Base-by-base conservation (phyloP, 805 yeast genomes). In the Candida chilensis region DNA sequence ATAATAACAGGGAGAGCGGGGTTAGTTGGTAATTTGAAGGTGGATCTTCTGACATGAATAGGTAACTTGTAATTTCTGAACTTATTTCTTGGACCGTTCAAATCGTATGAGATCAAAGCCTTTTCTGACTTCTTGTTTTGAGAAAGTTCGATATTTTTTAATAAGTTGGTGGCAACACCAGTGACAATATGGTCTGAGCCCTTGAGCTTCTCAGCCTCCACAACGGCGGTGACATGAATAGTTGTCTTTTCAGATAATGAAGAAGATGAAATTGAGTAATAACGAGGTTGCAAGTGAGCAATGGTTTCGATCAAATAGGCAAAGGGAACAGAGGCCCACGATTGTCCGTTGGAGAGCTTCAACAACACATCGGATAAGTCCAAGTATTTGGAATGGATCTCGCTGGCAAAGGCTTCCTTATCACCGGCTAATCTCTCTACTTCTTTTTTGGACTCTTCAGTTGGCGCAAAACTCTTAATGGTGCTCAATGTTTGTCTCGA, bases 231-330 rank as follows among this genome's bases (percentile, higher is more conserved):
- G 36, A 88, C 67, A 42, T 85, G 86, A 35, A 88, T 69, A 13
- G 70, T 67, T 31, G 77, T 68, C 51, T 85, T 85, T 47, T 85
- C 92, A 33, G 76, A 67, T 31, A 74, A 54, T 1, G 94, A 78
- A 4, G 96, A 85, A 1, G 96, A 88, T 2, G 96, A 88, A 42
- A 90, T 90, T 15, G 97, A 90, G 59, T 90, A 90, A 61, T 86
- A 90, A 55, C 98, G 88, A 25, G 96, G 95, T 54, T 82, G 94
- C 47, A 92, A 62, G 42, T 76, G 83, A 26, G 87, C 72, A 38
- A 92, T 54, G 18, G 80, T 69, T 61, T 90, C 98, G 42, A 88
- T 64, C 24, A 92, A 56, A 48, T 88, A 84, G 37, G 76, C 78
- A 64, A 90, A 81, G 19, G 97, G 96, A 28, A 90, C 82, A 11